Percentiles rank a stretch among this genome's conserved stretches.
These are phyloP conservation scores for Fusarium cyanostomum DNA, from an alignment of 2,329 filamentous ascomycete genomes.

Conservation along the genomic window DNA sequence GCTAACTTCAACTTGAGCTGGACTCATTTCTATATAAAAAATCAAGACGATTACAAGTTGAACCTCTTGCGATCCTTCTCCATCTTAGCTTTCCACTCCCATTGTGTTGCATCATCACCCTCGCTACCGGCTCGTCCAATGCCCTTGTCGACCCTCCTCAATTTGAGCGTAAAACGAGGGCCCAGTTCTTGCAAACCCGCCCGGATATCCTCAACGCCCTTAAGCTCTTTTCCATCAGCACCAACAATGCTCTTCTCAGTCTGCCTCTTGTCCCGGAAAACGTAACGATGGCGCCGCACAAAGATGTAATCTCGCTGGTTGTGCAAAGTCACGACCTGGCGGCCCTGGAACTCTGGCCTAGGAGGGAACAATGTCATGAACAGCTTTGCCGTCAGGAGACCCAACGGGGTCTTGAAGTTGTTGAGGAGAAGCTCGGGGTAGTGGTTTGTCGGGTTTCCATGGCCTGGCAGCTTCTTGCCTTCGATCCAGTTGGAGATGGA, in stretches of 20 bases:
- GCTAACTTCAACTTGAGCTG: constrained; percentile 20
- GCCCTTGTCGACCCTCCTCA: constrained; percentile 90
- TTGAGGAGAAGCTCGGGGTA: constrained; percentile 92
- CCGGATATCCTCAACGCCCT: constrained; percentile 85
- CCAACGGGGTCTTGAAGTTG: constrained; percentile 92
- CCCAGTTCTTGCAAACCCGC: constrained; percentile 92
- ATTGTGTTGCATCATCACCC: constrained; percentile 81
- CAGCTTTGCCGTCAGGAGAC: constrained; percentile 84
- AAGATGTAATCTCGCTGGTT: constrained; percentile 98
- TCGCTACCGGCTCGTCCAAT: constrained; percentile 75
- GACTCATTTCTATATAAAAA: constrained; percentile 8
- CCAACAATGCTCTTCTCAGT: constrained; percentile 88
- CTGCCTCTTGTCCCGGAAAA: constrained; percentile 87
- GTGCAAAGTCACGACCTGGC: constrained; percentile 91
- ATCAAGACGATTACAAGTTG: constrained; percentile 70
- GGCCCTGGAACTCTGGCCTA: constrained; percentile 82
- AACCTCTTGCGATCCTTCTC: constrained; percentile 95
- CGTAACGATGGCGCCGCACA: constrained; percentile 86
- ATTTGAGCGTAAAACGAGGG: constrained; percentile 78
- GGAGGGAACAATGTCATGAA: constrained; percentile 73
- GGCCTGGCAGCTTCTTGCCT: constrained; percentile 85
- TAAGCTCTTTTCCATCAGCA: constrained; percentile 82
- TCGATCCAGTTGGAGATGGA: constrained; percentile 90
- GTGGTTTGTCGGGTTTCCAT: constrained; percentile 88
- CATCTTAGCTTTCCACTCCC: constrained; percentile 96